phyloP scores from a whole-genome alignment of 2,329 filamentous ascomycete genomes.

The Aspergillus novoparasiticus region DNA sequence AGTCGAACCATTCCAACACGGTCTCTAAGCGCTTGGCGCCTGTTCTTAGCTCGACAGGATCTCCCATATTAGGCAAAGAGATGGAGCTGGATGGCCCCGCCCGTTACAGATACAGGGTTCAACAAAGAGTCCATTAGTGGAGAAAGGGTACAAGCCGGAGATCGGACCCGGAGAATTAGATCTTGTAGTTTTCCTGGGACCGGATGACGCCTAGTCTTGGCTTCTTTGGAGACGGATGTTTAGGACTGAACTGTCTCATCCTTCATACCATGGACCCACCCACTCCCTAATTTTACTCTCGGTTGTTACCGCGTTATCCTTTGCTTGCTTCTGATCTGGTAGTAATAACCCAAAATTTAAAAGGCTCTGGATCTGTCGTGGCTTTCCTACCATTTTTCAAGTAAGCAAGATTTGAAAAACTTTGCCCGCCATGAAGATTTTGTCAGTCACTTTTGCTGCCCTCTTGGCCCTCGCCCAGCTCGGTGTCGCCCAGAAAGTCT shows the following conservation, averaged over 20 bases:
- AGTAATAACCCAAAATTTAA: not conserved
- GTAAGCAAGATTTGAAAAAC: not conserved
- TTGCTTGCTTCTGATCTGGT: not conserved
- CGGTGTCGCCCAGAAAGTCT: constrained; percentile 18
- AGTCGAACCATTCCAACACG: not conserved
- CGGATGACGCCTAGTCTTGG: not conserved
- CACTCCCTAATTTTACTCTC: not conserved
- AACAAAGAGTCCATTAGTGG: not conserved
- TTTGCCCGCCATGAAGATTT: not conserved
- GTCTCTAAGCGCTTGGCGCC: not conserved
- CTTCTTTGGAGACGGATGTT: not conserved
- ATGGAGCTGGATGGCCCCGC: not conserved
- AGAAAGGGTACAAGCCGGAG: not conserved
- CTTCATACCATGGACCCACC: not conserved
- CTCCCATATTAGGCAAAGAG: not conserved
- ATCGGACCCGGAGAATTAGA: not conserved
- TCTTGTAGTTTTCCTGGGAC: not conserved
- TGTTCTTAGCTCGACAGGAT: not conserved
- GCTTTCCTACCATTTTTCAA: not conserved
- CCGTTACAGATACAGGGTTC: not conserved
- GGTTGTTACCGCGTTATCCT: not conserved
- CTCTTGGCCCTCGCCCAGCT: not conserved
- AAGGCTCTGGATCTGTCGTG: not conserved
- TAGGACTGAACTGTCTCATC: not conserved
- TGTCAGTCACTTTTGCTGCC: not conserved